These are phyloP conservation scores for Trifolium pratense DNA, from an alignment of 306 rosid genomes.

Conservation along the genomic window DNA sequence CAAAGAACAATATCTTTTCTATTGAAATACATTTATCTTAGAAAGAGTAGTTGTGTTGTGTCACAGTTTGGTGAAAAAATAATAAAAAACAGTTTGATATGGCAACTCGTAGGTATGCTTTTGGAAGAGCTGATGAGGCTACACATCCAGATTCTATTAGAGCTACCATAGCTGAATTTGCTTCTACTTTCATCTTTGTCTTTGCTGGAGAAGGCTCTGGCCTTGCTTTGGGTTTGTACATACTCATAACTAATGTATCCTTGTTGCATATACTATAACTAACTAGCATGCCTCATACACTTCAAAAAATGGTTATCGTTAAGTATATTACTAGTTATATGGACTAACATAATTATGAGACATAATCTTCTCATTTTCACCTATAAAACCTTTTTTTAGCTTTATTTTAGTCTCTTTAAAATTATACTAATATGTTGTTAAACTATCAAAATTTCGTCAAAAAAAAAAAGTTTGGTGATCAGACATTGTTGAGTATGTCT, in stretches of 20 bases:
- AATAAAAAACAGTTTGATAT: constrained; percentile 37
- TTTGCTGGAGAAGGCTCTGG: constrained; percentile 97
- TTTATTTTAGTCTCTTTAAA: no score
- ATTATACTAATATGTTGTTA: no score
- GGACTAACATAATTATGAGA: no score
- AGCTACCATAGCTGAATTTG: constrained; percentile 85
- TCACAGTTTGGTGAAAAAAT: neutral
- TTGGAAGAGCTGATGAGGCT: constrained; percentile 90
- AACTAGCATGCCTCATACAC: neutral
- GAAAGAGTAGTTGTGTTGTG: constrained; percentile 10
- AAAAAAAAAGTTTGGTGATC: no score
- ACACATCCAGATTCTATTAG: constrained; percentile 92
- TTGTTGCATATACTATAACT: neutral
- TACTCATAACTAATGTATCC: neutral
- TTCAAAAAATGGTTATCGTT: neutral
- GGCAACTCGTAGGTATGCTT: constrained; percentile 73
- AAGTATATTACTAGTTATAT: no score
- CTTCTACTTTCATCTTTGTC: constrained; percentile 83
- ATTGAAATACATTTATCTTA: constrained; percentile 8
- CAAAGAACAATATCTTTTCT: neutral
- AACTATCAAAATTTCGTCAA: no score
- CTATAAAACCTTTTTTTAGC: no score
- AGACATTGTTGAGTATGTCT: no score
- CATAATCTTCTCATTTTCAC: no score
- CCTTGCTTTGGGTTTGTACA: constrained; percentile 70